Base-by-base conservation (phyloP, 768 basidiomycete species). In the Suillus ampliporus region DNA sequence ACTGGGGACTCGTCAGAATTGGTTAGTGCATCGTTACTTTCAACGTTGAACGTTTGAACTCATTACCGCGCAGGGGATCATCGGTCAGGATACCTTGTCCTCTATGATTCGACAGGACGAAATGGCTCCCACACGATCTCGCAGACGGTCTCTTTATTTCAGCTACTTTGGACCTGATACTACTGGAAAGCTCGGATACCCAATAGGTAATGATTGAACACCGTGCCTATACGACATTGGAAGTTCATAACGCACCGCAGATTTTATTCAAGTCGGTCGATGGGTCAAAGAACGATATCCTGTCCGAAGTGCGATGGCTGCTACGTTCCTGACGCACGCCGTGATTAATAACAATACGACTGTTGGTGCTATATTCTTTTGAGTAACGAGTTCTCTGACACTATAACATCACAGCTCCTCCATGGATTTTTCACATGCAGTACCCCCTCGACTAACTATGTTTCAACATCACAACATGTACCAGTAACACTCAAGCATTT, bases 401-500 rank as follows among this genome's bases (percentile, higher is more conserved):
- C 15, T 44, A 50, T 14, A 40, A n/a, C 40, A 2, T n/a, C 34
- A 54, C 64, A 86, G 86, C 77, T 86, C 65, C 72, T 88, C 40
- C 79, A 84, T 63, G 68, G 78, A 37, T 84, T 83, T 68, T 69
- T 84, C 73, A 61, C 69, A 46, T 63, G 54, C 26, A 67, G 54
- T 46, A 70, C 70, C 6, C 65, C 72, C n/a, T 69, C 63, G 21
- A 63, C 65, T 35, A 67, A 64, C 53, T 68, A 70, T 43, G 46
- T 65, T 26, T 60, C 69, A 31, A 64, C 68, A 15, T 63, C 66
- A 31, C 62, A 65, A 8, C 84, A 79, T 48, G 89, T 92, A 31
- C 91, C 91, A 23, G 70, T 92, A 37, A 92, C 91, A 6, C 76
- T 93, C 57, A 87, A 90, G 68, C 90, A 91, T 68, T 93, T 93